Percentiles rank a stretch among this genome's conserved stretches.
Evolutionary conservation across 2,329 filamentous ascomycete species (phyloP).

Genomic region (Dactylonectria macrodidyma): DNA sequence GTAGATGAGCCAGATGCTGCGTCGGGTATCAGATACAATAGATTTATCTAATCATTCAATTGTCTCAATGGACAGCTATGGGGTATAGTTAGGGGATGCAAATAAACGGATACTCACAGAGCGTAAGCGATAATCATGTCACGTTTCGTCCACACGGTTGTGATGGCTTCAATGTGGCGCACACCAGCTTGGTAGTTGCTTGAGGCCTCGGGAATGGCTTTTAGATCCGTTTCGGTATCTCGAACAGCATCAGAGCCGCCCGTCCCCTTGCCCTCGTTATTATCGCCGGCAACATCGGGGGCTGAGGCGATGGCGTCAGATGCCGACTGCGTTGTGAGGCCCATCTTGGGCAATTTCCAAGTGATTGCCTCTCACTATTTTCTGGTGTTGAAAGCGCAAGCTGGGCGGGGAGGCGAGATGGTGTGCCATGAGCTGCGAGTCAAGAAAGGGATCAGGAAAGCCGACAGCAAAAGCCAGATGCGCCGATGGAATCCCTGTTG

Average conservation of each 20-base stretch:
- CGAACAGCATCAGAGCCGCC: slow-evolving; percentile 28
- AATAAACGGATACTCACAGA: slow-evolving; percentile 53
- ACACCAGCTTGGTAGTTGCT: slow-evolving; percentile 59
- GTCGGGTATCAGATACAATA: not conserved
- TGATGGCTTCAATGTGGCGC: slow-evolving; percentile 63
- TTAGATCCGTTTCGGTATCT: slow-evolving; percentile 53
- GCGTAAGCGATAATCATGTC: slow-evolving; percentile 60
- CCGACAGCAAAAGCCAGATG: slow-evolving; percentile 1
- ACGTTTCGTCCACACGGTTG: slow-evolving; percentile 57
- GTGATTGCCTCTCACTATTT: not conserved
- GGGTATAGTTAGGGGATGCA: too few relatives aligned
- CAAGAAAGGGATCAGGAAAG: not conserved
- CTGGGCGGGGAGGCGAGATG: not conserved
- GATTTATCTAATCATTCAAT: too few relatives aligned
- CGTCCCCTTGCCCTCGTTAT: slow-evolving; percentile 28
- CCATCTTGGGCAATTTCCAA: slow-evolving; percentile 10
- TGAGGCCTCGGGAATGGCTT: slow-evolving; percentile 45
- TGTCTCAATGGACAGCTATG: too few relatives aligned
- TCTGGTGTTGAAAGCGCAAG: not conserved
- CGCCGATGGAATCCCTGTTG: slow-evolving; percentile 5
- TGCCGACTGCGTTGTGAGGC: slow-evolving; percentile 19
- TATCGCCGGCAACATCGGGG: slow-evolving; percentile 1
- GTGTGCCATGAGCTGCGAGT: not conserved
- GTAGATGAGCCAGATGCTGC: slow-evolving; percentile 59
- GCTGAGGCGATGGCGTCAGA: slow-evolving; percentile 8